Evolutionary conservation across 305 asterid genomes (phyloP), one percentile per base, ranked within the genome.

Genomic region (Lippia alba): DNA sequence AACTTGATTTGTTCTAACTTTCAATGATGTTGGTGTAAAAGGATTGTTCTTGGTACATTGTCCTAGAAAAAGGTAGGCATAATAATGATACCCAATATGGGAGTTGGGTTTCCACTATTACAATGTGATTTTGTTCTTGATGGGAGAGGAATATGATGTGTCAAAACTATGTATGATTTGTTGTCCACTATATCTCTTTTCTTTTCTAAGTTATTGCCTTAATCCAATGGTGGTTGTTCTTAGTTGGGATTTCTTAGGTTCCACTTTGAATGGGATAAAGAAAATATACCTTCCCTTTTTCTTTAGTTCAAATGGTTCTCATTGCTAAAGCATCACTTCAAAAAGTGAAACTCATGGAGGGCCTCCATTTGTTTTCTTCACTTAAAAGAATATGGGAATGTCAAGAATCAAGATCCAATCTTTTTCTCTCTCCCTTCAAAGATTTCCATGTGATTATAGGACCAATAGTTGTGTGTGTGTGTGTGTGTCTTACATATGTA

Each of bases 21-120:
- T 24, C 5, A 36, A 36, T 44, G 49, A 49, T 74, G 80, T 81
- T 81, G 85, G 80, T 74, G 85, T 74, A 75, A 75, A 19, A 74
- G 79, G 81, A 71, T 56, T 66, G 54, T 66, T 4, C 61, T 75
- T 69, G 73, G 57, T 72, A 69, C 61, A 66, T 36, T 78, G 83
- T 75, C 74, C 71, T 73, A 67, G 66, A 66, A 73, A 82, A 82
- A 68, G 78, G 79, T 58, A 12, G 69, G 83, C 86, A 78, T 51
- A 74, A 71, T 73, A 36, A 78, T 81, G 61, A 73, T 72, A 17
- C 76, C 65, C 9, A 81, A 57, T 59, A 61, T 57, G 68, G 76
- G 73, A 78, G 80, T 75, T 81, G 80, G 74, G 67, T 56, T 67
- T 74, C 82, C 85, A 81, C 77, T 79, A 78, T 4, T 50, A 66